These are phyloP conservation scores for Tricholoma hemisulphureum DNA, from an alignment of 768 basidiomycete species.

Conservation along the genomic window DNA sequence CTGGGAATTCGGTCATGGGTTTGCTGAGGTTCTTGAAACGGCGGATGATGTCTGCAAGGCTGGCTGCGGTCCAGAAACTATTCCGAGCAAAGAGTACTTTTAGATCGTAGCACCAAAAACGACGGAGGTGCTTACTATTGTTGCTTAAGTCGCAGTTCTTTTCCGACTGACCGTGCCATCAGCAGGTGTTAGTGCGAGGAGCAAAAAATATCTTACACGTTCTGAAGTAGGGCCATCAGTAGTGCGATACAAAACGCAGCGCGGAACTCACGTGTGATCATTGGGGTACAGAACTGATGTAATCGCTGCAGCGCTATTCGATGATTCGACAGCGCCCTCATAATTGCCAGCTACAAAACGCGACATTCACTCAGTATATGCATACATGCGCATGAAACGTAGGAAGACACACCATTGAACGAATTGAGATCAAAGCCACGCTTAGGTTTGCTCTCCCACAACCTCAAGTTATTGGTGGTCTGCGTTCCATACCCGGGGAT, in stretches of 20 bases:
- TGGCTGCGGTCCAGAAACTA: slow-evolving; percentile 87
- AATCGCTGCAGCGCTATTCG: slow-evolving; percentile 89
- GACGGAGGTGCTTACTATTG: slow-evolving; percentile 59
- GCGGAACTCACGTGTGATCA: slow-evolving; percentile 66
- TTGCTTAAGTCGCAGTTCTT: slow-evolving; percentile 89
- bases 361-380: background rate
- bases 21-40: slow-evolving; percentile 90
- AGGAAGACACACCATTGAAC: slow-evolving; percentile 72
- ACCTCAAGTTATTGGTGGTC: slow-evolving; percentile 87
- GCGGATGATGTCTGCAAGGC: slow-evolving; percentile 84
- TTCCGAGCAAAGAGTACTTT: background rate
- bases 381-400: background rate
- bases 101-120: background rate
- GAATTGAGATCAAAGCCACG: slow-evolving; percentile 91
- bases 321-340: slow-evolving; percentile 82
- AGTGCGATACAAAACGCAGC: background rate
- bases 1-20: slow-evolving; percentile 76
- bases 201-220: slow-evolving; percentile 39
- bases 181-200: background rate
- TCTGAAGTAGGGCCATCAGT: slow-evolving; percentile 21
- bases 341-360: slow-evolving; percentile 77
- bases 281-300: slow-evolving; percentile 96
- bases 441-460: slow-evolving; percentile 85
- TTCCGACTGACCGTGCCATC: slow-evolving; percentile 63
- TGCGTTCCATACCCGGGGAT: slow-evolving; percentile 83